Conservation (phyloP, 306 rosid species). For the Dalbergia cultrata region DNA sequence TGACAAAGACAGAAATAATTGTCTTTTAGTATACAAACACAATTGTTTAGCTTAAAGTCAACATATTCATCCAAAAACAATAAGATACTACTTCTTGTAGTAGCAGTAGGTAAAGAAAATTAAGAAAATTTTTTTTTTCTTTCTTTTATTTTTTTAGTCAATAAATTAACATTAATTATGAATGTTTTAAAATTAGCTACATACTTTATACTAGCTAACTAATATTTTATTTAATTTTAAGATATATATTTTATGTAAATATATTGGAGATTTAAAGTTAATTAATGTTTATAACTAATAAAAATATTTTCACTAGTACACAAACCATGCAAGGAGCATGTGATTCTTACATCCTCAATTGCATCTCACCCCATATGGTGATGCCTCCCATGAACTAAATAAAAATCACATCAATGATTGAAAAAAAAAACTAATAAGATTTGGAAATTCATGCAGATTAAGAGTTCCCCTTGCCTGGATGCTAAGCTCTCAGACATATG, state of each 20-base stretch:
- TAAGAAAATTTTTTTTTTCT: too few species aligned
- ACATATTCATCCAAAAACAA: background rate
- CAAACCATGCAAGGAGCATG: too few species aligned
- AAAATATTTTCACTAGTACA: too few species aligned
- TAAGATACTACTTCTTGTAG: background rate
- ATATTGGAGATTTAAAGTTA: too few species aligned
- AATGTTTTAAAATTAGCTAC: background rate
- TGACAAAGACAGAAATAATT: background rate
- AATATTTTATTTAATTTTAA: too few species aligned
- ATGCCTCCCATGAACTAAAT: background rate
- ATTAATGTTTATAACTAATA: too few species aligned
- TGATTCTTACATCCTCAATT: background rate
- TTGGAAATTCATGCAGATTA: slow-evolving; percentile 49
- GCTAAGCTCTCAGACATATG: slow-evolving; percentile 67
- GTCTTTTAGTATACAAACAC: background rate
- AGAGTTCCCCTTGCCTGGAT: slow-evolving; percentile 44
- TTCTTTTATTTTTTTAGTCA: background rate
- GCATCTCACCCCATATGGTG: background rate
- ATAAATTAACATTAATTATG: too few species aligned
- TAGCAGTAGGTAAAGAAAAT: background rate
- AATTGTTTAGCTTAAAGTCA: background rate
- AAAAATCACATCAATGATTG: background rate
- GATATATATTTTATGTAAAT: too few species aligned
- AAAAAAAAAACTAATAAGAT: background rate
- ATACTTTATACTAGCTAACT: too few species aligned